These are phyloP conservation scores for Phialophora macrospora DNA, from an alignment of 2,329 filamentous ascomycete genomes.

Conservation along the genomic window DNA sequence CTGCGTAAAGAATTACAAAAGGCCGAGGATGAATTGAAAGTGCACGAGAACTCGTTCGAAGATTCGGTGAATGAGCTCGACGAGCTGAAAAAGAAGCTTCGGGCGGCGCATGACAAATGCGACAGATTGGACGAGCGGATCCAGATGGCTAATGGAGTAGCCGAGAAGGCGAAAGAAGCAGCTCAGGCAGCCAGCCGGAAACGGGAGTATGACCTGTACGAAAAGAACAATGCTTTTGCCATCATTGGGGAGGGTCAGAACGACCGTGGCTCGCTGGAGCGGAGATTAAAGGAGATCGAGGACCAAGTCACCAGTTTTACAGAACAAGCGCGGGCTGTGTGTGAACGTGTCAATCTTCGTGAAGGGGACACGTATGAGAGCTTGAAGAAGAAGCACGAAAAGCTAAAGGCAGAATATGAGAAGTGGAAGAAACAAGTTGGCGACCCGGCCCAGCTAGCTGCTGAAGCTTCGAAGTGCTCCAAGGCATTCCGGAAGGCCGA, in stretches of 20 bases:
- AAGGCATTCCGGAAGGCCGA: slow-evolving; percentile 46
- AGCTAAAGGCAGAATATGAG: slow-evolving; percentile 63
- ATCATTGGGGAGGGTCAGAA: slow-evolving; percentile 56
- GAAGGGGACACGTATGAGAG: slow-evolving; percentile 66
- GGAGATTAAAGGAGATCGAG: slow-evolving; percentile 44
- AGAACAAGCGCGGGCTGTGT: slow-evolving; percentile 60
- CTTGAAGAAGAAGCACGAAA: slow-evolving; percentile 54
- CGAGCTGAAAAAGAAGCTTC: slow-evolving; percentile 48
- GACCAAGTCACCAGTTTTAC: slow-evolving; percentile 60
- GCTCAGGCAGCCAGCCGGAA: slow-evolving; percentile 42
- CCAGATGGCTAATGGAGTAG: slow-evolving; percentile 29
- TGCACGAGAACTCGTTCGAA: slow-evolving; percentile 52
- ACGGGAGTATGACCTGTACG: slow-evolving; percentile 53
- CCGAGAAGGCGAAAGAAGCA: slow-evolving; percentile 10
- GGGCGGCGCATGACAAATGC: slow-evolving; percentile 47
- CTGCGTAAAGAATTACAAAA: slow-evolving; percentile 65
- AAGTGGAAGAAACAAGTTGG: slow-evolving; percentile 65
- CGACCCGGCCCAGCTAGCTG: slow-evolving; percentile 67
- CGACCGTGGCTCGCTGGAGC: slow-evolving; percentile 54
- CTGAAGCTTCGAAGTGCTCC: slow-evolving; percentile 48
- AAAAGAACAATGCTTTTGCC: slow-evolving; percentile 67
- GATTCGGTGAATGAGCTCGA: slow-evolving; percentile 56
- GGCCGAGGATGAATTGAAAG: slow-evolving; percentile 55
- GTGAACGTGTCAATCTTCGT: slow-evolving; percentile 65
- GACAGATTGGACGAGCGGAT: slow-evolving; percentile 44